phyloP scores from a whole-genome alignment of 345 rosid species.

The Dovyalis caffra region DNA sequence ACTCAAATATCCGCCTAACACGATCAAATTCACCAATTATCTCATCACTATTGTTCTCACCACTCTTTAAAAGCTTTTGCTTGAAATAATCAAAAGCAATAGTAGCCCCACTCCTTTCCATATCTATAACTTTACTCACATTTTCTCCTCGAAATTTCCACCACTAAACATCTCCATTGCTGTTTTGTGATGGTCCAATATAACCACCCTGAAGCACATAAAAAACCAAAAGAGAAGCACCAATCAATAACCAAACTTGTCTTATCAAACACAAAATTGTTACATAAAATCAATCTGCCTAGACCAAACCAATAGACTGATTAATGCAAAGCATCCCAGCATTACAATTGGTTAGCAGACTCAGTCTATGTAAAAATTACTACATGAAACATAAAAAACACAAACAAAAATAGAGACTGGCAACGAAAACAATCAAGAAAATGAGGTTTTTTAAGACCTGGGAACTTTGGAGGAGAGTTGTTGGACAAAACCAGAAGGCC shows the following conservation, averaged over 20 bases:
- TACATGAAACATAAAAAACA: too few species aligned
- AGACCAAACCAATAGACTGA: too few species aligned
- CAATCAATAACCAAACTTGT: too few species aligned
- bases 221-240: not conserved
- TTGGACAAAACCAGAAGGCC: slow-evolving; percentile 58
- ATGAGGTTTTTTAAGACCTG: slow-evolving; percentile 13
- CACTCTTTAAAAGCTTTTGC: slow-evolving; percentile 32
- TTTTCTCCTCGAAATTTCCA: slow-evolving; percentile 31
- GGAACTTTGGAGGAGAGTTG: slow-evolving; percentile 48
- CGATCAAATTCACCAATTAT: slow-evolving; percentile 33
- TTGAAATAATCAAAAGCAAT: slow-evolving; percentile 75
- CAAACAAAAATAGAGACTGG: not conserved
- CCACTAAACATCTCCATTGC: slow-evolving; percentile 48
- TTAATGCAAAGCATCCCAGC: too few species aligned
- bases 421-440: not conserved
- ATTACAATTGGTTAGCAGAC: too few species aligned
- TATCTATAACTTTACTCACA: slow-evolving; percentile 52
- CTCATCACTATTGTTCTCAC: not conserved
- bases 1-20: slow-evolving; percentile 53
- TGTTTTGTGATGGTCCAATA: slow-evolving; percentile 73
- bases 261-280: too few species aligned
- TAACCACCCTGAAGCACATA: slow-evolving; percentile 34
- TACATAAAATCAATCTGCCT: too few species aligned
- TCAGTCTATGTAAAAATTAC: too few species aligned
- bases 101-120: slow-evolving; percentile 71